Evolutionary conservation across 805 yeast genomes (phyloP).

Genomic region (Candida methanosorbosa): DNA sequence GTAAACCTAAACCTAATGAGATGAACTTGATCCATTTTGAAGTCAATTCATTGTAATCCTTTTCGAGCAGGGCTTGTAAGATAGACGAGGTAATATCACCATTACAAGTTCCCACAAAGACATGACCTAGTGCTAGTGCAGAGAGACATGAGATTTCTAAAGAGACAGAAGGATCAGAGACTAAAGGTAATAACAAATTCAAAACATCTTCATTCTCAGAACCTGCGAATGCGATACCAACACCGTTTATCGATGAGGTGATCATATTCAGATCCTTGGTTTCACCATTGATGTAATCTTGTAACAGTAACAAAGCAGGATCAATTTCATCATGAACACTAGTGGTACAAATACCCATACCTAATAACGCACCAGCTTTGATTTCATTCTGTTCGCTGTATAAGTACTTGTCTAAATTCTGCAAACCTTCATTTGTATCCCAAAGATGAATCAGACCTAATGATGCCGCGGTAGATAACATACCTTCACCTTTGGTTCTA

Average conservation of each 20-base stretch:
- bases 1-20: slow-evolving; percentile 84
- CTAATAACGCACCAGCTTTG: slow-evolving; percentile 94
- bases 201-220: slow-evolving; percentile 79
- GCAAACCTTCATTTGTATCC: slow-evolving; percentile 86
- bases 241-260: slow-evolving; percentile 79
- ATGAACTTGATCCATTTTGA: slow-evolving; percentile 85
- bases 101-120: slow-evolving; percentile 91
- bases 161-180: slow-evolving; percentile 65
- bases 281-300: slow-evolving; percentile 47
- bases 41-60: slow-evolving; percentile 67
- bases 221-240: slow-evolving; percentile 94
- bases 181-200: slow-evolving; percentile 69
- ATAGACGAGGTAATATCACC: slow-evolving; percentile 93
- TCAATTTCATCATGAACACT: slow-evolving; percentile 96
- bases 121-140: slow-evolving; percentile 87
- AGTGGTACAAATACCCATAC: slow-evolving; percentile 86
- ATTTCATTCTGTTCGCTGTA: slow-evolving; percentile 80
- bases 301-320: slow-evolving; percentile 78
- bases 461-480: slow-evolving; percentile 86
- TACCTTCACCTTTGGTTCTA: slow-evolving; percentile 86
- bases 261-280: slow-evolving; percentile 55
- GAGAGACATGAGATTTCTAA: slow-evolving; percentile 80
- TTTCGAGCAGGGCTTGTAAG: slow-evolving; percentile 81
- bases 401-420: slow-evolving; percentile 78
- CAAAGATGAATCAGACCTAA: slow-evolving; percentile 86